Conservation (phyloP, 148 eudicot species). For the Amaranthus cruentus region DNA sequence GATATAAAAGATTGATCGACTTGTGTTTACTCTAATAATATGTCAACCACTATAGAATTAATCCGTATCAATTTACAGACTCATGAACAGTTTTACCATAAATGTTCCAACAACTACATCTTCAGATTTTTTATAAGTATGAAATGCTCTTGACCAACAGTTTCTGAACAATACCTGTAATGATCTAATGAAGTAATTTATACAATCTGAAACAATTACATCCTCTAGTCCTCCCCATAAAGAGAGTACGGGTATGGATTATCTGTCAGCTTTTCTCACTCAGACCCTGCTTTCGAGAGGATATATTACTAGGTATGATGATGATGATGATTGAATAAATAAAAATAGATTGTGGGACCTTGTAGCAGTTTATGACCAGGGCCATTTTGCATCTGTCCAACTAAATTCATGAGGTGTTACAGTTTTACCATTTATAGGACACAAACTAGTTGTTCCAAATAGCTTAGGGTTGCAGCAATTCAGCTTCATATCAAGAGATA, state of each 20-base stretch:
- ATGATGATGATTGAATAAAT: background rate
- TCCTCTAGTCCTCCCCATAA: too few relatives aligned
- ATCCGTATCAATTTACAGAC: too few relatives aligned
- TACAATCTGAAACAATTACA: background rate
- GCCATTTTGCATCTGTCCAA: conserved; percentile 96
- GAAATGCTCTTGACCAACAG: background rate
- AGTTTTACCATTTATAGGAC: conserved; percentile 10
- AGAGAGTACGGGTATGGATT: too few relatives aligned
- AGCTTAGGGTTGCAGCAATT: conserved; percentile 28
- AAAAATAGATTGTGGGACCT: background rate
- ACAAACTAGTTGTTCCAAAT: conserved; percentile 20
- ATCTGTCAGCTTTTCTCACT: too few relatives aligned
- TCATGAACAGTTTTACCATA: too few relatives aligned
- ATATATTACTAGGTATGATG: background rate
- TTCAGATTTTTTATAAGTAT: background rate
- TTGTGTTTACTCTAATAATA: too few relatives aligned
- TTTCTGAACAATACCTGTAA: background rate
- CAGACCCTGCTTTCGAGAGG: too few relatives aligned
- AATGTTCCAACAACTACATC: too few relatives aligned
- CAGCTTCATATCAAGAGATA: conserved; percentile 44
- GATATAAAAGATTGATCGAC: too few relatives aligned
- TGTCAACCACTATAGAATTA: too few relatives aligned
- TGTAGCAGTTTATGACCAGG: conserved; percentile 48
- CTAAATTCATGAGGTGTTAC: conserved; percentile 34
- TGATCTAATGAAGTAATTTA: background rate